phyloP scores from a whole-genome alignment of 2,329 filamentous ascomycete species.

The Thielaviopsis ethacetica region DNA sequence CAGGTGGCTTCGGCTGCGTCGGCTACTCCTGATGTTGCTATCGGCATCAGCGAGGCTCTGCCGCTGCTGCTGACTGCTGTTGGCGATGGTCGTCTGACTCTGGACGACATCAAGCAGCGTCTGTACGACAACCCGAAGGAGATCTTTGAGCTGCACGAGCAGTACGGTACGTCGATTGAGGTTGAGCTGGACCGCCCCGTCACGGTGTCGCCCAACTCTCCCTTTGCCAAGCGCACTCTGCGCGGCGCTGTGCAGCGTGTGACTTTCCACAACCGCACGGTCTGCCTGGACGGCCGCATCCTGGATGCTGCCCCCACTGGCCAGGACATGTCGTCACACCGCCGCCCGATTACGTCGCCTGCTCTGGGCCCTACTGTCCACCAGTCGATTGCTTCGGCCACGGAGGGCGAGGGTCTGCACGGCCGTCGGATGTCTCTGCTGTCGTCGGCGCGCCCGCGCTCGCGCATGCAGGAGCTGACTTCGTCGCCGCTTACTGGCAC shows the following conservation, averaged over 20 bases:
- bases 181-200: slow-evolving; percentile 52
- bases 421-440: slow-evolving; percentile 20
- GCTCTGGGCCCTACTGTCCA: slow-evolving; percentile 32
- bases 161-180: slow-evolving; percentile 56
- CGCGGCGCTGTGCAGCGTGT: slow-evolving; percentile 58
- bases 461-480: slow-evolving; percentile 9
- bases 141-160: slow-evolving; percentile 72
- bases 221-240: slow-evolving; percentile 52
- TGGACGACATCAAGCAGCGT: slow-evolving; percentile 55
- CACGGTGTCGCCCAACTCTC: slow-evolving; percentile 31
- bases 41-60: slow-evolving; percentile 57
- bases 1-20: slow-evolving; percentile 43
- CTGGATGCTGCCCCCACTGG: slow-evolving; percentile 41
- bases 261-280: slow-evolving; percentile 56
- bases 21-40: slow-evolving; percentile 34
- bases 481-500: neutral
- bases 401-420: slow-evolving; percentile 8
- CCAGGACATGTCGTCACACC: slow-evolving; percentile 61
- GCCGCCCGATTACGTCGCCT: slow-evolving; percentile 38
- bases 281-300: slow-evolving; percentile 53
- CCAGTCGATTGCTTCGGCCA: slow-evolving; percentile 6
- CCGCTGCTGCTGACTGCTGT: slow-evolving; percentile 64
- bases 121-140: slow-evolving; percentile 65
- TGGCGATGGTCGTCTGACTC: slow-evolving; percentile 52
- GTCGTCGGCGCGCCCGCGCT: slow-evolving; percentile 7